Percentiles rank a stretch among this genome's conserved stretches.
These are phyloP conservation scores for Mycena albidolilacea DNA, from an alignment of 768 basidiomycete genomes.

Conservation along the genomic window DNA sequence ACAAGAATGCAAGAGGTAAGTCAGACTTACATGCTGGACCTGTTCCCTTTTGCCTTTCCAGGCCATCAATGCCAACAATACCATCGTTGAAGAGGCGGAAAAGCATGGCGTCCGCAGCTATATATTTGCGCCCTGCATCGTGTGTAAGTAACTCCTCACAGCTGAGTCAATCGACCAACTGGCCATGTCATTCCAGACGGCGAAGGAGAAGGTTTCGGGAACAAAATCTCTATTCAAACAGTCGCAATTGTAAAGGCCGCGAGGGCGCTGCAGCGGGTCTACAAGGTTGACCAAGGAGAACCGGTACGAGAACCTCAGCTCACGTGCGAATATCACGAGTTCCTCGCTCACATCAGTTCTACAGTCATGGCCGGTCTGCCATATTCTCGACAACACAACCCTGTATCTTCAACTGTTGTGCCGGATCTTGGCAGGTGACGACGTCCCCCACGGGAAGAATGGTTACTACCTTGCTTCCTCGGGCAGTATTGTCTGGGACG, in stretches of 20 bases:
- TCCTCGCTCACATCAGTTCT: not conserved
- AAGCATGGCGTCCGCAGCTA: slow-evolving; percentile 6
- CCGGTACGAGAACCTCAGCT: not conserved
- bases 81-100: not conserved
- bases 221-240: not conserved
- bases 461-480: slow-evolving; percentile 1
- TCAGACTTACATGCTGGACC: not conserved
- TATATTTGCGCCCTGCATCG: slow-evolving; percentile 2
- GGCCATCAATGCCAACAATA: not conserved
- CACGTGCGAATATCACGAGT: not conserved
- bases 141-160: not conserved
- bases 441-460: slow-evolving; percentile 2
- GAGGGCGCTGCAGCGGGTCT: slow-evolving; percentile 1
- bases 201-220: not conserved
- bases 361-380: slow-evolving; percentile 1
- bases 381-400: not conserved
- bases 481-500: slow-evolving; percentile 3
- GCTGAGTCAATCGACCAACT: not conserved
- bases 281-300: slow-evolving; percentile 1
- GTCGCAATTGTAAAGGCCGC: not conserved
- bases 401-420: slow-evolving; percentile 2
- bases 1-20: slow-evolving; percentile 1
- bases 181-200: not conserved
- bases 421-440: not conserved
- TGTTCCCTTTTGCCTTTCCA: not conserved